Base-by-base conservation (phyloP, 2,329 filamentous ascomycete genomes). In the Lachnellula suecica region DNA sequence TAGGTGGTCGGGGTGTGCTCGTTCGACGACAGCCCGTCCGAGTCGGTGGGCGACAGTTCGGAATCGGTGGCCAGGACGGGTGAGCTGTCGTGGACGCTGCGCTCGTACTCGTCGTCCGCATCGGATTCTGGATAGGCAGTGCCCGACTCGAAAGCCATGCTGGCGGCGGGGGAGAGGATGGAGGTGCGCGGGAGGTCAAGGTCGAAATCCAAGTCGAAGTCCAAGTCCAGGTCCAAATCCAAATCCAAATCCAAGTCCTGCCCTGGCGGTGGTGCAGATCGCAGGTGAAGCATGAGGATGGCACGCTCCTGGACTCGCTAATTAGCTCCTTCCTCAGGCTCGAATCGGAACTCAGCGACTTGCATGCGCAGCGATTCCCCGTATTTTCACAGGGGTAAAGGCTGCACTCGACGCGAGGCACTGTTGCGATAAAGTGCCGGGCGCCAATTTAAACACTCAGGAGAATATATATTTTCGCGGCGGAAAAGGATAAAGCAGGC, bases 1-100 rank as follows among this genome's bases (percentile, higher is more conserved):
- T 88, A 89, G 46, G 87, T 91, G 44, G 88, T 93, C 19, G 89
- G 89, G 7, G 89, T 92, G 68, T 91, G 88, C 65, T 91, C 87
- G 52, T 62, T 69, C 54, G 71, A 75, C 43, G 83, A 89, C 37
- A 81, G 82, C 53, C 85, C 81, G 60, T 89, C 87, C 11, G 85
- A 89, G 63, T 88, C 85, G 65, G 85, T 88, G 53, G 84, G 84
- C 38, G 84, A 88, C 56, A 77, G 75, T 67, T 89, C 86, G 62
- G 82, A 87, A 68, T 89, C 85, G 59, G 76, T 79, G 50, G 75
- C 77, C 57, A 84, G 78, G 60, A 83, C 81, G 53, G 85, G 87
- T 5, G 85, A 88, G 69, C 81, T 83, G 66, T 84, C 81, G 65
- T 81, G 79, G 61, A 86, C 77, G 70, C 84, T 85, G 67, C 86